phyloP scores from a whole-genome alignment of 208 protist genomes.

The Tetramitus jugosus region DNA sequence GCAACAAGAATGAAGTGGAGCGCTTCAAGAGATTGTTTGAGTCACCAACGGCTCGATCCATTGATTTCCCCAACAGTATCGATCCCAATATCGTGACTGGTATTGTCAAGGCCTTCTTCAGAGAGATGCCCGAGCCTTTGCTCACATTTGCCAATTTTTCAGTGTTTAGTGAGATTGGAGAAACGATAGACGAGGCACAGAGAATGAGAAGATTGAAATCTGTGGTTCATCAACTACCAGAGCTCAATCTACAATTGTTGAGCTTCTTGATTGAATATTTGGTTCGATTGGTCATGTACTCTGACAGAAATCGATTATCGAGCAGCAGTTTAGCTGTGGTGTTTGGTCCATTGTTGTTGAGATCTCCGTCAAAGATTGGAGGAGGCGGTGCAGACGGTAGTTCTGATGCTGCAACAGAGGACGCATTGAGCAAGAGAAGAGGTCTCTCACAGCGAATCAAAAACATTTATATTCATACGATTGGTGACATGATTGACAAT shows the following conservation, averaged over 20 bases:
- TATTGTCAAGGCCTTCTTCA: not conserved
- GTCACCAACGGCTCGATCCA: not conserved
- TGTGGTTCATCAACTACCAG: not conserved
- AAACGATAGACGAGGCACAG: not conserved
- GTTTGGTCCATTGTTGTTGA: not conserved
- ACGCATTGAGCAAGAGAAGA: not conserved
- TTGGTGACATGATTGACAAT: conserved; percentile 1
- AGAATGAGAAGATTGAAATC: not conserved
- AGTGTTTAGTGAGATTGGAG: not conserved
- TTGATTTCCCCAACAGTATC: conserved; percentile 6
- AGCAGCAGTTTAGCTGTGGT: not conserved
- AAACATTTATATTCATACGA: not conserved
- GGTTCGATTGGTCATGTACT: not conserved
- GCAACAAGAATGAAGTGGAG: not conserved
- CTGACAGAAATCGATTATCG: not conserved
- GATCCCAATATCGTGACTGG: conserved; percentile 3
- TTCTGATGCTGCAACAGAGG: not conserved
- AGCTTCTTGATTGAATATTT: not conserved
- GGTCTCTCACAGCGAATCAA: not conserved
- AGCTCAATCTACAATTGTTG: not conserved
- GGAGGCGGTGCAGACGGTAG: not conserved
- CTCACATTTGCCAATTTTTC: not conserved
- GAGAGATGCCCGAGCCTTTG: not conserved
- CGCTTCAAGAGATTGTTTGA: not conserved
- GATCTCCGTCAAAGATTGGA: too few species aligned